These are phyloP conservation scores for Colletotrichum sp. DNA, from an alignment of 2,329 filamentous ascomycete genomes.

Conservation along the genomic window DNA sequence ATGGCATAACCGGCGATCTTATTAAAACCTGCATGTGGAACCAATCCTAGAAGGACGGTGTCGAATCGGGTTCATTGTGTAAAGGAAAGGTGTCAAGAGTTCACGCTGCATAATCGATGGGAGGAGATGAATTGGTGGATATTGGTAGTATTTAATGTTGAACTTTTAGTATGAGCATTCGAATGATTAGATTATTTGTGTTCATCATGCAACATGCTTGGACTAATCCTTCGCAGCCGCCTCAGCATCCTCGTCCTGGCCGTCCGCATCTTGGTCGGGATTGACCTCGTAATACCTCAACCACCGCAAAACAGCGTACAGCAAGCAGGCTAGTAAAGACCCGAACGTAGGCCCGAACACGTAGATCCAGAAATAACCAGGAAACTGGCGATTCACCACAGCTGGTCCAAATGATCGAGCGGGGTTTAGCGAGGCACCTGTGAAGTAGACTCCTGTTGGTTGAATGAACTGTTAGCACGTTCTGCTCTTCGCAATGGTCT, in stretches of 20 bases:
- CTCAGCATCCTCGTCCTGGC: neutral
- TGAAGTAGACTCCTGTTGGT: conserved; percentile 44
- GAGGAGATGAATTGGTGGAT: neutral
- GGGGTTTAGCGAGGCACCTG: conserved; percentile 55
- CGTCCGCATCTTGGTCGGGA: conserved; percentile 49
- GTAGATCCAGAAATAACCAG: conserved; percentile 58
- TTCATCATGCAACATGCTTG: neutral
- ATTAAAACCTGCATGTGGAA: fast-evolving
- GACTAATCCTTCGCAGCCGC: neutral
- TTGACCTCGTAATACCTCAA: conserved; percentile 58
- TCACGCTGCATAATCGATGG: neutral
- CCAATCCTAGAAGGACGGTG: neutral
- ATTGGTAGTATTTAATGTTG: neutral
- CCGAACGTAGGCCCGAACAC: conserved; percentile 60
- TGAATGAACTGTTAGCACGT: neutral
- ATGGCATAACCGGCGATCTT: neutral
- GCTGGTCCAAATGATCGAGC: conserved; percentile 56
- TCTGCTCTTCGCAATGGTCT: neutral
- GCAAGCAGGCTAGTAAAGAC: conserved; percentile 48
- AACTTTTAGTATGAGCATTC: neutral
- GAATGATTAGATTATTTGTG: neutral
- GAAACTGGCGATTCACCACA: conserved; percentile 44
- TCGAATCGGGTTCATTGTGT: neutral
- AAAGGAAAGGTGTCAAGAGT: neutral
- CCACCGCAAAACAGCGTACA: conserved; percentile 56